Evolutionary conservation across 441 rosid species (phyloP).

Genomic region (Lepidium campestre): DNA sequence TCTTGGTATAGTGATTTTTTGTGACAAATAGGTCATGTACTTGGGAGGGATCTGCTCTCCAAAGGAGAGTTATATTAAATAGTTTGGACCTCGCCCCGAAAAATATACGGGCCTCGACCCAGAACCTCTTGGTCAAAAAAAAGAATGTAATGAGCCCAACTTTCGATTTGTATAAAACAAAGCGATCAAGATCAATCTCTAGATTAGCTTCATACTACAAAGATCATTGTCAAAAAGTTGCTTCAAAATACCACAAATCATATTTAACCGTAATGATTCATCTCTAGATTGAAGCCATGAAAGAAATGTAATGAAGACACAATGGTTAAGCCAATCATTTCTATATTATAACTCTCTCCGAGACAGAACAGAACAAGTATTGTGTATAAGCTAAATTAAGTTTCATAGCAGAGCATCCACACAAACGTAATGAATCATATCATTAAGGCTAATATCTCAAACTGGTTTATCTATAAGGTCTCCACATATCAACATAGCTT

Average conservation of each 20-base stretch:
- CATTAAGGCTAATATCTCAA: not conserved
- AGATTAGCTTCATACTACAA: no score
- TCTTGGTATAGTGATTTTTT: no score
- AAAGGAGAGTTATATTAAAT: no score
- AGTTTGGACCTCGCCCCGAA: no score
- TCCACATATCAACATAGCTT: slow-evolving; percentile 67
- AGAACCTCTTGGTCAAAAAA: no score
- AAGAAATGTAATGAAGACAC: not conserved
- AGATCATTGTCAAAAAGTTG: not conserved
- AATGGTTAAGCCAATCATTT: not conserved
- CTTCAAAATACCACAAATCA: not conserved
- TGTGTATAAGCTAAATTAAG: not conserved
- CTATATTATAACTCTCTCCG: not conserved
- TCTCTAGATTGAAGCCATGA: not conserved
- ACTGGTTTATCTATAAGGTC: slow-evolving; percentile 19
- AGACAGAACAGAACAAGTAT: not conserved
- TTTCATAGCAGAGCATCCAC: not conserved
- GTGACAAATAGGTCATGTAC: no score
- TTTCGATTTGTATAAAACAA: not conserved
- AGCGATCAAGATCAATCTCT: no score
- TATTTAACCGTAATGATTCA: not conserved
- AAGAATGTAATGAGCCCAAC: not conserved
- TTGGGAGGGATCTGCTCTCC: no score
- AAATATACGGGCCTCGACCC: no score
- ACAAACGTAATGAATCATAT: not conserved